Evolutionary conservation across 495 filamentous ascomycete species (phyloP).

Genomic region (Parathielavia hyrcaniae): DNA sequence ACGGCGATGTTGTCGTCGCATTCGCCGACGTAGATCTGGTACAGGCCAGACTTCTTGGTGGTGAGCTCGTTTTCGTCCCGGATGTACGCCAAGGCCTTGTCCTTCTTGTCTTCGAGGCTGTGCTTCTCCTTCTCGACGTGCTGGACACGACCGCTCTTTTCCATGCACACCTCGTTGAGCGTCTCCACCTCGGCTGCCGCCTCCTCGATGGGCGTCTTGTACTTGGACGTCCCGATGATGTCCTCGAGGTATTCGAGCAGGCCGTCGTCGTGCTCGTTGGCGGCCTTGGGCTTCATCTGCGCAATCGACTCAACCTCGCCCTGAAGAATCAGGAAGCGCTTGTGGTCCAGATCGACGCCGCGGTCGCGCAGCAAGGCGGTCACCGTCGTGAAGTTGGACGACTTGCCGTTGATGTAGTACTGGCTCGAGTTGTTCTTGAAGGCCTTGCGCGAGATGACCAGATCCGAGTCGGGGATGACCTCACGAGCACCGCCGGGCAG

Average conservation of each 20-base stretch:
- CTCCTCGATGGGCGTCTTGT: constrained; percentile 95
- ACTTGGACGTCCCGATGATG: constrained; percentile 96
- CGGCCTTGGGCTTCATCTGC: constrained; percentile 97
- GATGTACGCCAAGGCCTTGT: constrained; percentile 83
- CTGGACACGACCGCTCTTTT: constrained; percentile 90
- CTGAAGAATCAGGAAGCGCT: constrained; percentile 94
- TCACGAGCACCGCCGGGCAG: constrained; percentile 65
- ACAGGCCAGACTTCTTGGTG: constrained; percentile 79
- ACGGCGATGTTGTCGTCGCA: constrained; percentile 83
- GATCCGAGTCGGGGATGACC: constrained; percentile 70
- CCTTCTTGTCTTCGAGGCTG: constrained; percentile 87
- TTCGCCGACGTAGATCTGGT: constrained; percentile 83
- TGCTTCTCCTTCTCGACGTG: constrained; percentile 98
- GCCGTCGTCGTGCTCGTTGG: constrained; percentile 90
- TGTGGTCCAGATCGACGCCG: constrained; percentile 94
- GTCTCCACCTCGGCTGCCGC: constrained; percentile 80
- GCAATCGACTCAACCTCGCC: constrained; percentile 98
- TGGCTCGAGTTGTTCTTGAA: constrained; percentile 98
- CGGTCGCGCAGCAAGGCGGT: constrained; percentile 80
- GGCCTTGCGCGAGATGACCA: constrained; percentile 83
- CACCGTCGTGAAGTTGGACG: constrained; percentile 85
- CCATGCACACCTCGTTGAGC: constrained; percentile 87
- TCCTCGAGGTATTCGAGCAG: constrained; percentile 95
- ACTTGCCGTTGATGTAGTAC: constrained; percentile 88
- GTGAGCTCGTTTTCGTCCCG: constrained; percentile 88